Evolutionary conservation across 441 rosid species (phyloP).

Genomic region (Pelargonium myrrhifolium): DNA sequence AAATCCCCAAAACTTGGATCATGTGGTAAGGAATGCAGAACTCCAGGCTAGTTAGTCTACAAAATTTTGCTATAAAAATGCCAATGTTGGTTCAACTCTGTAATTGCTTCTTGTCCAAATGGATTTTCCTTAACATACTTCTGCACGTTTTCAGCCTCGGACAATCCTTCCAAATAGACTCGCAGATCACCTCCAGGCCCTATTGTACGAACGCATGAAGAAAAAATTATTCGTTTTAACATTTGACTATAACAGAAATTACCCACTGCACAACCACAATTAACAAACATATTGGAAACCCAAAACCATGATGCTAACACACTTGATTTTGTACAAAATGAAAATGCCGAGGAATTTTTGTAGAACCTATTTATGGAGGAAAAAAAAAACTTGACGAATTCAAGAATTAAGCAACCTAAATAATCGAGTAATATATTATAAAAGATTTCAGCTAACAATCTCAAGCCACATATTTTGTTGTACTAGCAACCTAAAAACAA

Average conservation of each 20-base stretch:
- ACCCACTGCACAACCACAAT: neutral
- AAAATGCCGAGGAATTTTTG: neutral
- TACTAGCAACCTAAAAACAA: neutral
- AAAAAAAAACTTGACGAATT: too few relatives aligned
- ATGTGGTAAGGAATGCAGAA: too few relatives aligned
- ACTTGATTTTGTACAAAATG: neutral
- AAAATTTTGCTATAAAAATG: conserved; percentile 37
- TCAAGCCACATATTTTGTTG: neutral
- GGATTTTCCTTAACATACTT: conserved; percentile 49
- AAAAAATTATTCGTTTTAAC: neutral
- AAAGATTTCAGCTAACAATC: neutral
- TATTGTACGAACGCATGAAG: conserved; percentile 19
- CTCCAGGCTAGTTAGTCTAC: neutral
- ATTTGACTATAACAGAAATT: neutral
- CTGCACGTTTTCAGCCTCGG: conserved; percentile 35
- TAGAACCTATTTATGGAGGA: too few relatives aligned
- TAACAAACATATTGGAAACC: neutral
- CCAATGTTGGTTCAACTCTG: conserved; percentile 41
- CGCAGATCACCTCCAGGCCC: conserved; percentile 54
- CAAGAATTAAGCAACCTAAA: neutral
- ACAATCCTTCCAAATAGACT: conserved; percentile 43
- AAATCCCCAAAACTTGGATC: too few relatives aligned
- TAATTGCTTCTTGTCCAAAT: conserved; percentile 51
- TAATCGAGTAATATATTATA: neutral
- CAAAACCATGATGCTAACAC: neutral